These are phyloP conservation scores for Gynostemma pentaphyllum DNA, from an alignment of 306 rosid genomes.

Conservation along the genomic window DNA sequence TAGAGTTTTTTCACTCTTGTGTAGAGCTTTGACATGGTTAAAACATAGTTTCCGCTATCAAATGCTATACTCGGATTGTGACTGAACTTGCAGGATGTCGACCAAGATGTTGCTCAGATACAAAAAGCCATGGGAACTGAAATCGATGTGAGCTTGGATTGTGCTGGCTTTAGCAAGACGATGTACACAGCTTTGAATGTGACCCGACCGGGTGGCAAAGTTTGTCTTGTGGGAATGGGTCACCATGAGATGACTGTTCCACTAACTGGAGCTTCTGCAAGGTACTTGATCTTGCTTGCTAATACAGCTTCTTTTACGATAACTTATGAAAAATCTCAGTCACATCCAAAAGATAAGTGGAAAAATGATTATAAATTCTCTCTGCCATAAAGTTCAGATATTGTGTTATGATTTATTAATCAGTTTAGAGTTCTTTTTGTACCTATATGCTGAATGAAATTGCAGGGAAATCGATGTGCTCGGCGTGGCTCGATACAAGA, in stretches of 20 bases:
- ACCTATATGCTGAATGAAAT: not conserved
- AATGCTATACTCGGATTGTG: not conserved
- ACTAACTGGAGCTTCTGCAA: slow-evolving; percentile 68
- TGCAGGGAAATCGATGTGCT: slow-evolving; percentile 80
- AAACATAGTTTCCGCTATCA: not conserved
- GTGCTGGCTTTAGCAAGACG: slow-evolving; percentile 83
- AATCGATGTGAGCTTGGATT: slow-evolving; percentile 63
- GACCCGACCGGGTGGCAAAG: slow-evolving; percentile 69
- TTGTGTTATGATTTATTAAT: too few species aligned
- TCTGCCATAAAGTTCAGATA: too few species aligned
- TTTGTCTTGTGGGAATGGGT: slow-evolving; percentile 88
- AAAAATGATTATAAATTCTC: too few species aligned
- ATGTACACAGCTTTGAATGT: slow-evolving; percentile 76
- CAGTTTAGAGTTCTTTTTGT: too few species aligned
- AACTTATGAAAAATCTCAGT: too few species aligned
- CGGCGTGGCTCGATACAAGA: slow-evolving; percentile 75
- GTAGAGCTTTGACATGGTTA: not conserved
- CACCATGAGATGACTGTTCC: slow-evolving; percentile 72
- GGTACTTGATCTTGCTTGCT: slow-evolving; percentile 24
- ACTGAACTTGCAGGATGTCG: slow-evolving; percentile 39
- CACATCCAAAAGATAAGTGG: too few species aligned
- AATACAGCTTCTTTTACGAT: not conserved
- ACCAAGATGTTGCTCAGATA: slow-evolving; percentile 49
- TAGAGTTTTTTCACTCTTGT: not conserved
- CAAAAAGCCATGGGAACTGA: slow-evolving; percentile 40